Evolutionary conservation across 495 filamentous ascomycete genomes (phyloP).

Genomic region (Hypoxylon perforatum): DNA sequence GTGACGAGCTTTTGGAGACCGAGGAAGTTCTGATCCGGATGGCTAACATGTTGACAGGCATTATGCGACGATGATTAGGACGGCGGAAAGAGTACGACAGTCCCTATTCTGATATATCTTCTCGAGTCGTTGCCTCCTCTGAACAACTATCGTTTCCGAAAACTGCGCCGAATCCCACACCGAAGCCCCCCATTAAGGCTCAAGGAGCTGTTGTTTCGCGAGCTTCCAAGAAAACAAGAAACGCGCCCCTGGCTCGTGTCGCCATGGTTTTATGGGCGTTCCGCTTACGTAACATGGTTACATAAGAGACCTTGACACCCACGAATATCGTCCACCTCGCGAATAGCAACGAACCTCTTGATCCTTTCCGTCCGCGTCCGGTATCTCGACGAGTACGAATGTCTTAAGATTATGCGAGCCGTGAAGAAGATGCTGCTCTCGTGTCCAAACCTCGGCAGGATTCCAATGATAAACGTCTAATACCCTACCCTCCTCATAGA

Average conservation of each 20-base stretch:
- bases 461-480: conserved; percentile 21
- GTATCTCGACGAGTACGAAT: conserved; percentile 8
- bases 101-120: conserved; percentile 3
- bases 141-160: background rate
- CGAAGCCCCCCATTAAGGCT: no score
- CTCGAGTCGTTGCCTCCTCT: background rate
- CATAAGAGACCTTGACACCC: no score
- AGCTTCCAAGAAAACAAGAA: no score
- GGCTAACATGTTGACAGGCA: conserved; percentile 11
- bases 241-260: no score
- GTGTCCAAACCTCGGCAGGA: conserved; percentile 18
- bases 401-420: conserved; percentile 21
- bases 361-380: conserved; percentile 18
- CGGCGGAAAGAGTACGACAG: background rate
- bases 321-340: conserved; percentile 20
- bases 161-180: background rate
- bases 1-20: conserved; percentile 2
- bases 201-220: no score
- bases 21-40: conserved; percentile 17
- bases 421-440: conserved; percentile 25
- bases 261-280: no score
- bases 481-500: background rate
- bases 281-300: no score
- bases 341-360: conserved; percentile 23
- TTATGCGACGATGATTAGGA: conserved; percentile 13